Evolutionary conservation across 768 basidiomycete species (phyloP).

Genomic region (Rhodotorula kratochvilovae): DNA sequence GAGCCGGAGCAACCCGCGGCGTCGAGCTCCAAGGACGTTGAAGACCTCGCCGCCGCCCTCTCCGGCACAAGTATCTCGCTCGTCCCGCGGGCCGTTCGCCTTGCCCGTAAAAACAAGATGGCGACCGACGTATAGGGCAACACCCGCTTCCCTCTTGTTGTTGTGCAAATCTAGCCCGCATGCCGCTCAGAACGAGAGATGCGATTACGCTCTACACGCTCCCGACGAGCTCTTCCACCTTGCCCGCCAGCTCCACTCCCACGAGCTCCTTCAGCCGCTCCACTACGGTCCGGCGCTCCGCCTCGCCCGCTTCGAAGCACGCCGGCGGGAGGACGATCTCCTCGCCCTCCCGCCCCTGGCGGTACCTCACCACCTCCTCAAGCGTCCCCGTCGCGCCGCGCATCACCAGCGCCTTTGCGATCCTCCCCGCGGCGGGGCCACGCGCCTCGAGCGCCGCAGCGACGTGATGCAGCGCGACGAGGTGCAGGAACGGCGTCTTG

Average conservation of each 20-base stretch:
- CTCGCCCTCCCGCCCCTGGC: conserved; percentile 51
- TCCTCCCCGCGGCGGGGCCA: neutral
- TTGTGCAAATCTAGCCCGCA: neutral
- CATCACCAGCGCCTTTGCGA: conserved; percentile 50
- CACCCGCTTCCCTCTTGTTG: neutral
- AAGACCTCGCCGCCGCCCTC: conserved; percentile 10
- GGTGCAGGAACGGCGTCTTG: conserved; percentile 53
- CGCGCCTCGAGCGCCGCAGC: conserved; percentile 47
- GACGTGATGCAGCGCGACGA: conserved; percentile 73
- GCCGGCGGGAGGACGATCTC: conserved; percentile 53
- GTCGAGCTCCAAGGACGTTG: neutral
- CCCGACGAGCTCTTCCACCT: neutral
- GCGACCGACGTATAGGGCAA: neutral
- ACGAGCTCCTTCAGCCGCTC: neutral
- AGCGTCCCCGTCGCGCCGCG: conserved; percentile 56
- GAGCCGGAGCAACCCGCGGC: neutral
- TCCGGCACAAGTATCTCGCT: conserved; percentile 22
- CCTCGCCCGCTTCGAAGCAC: conserved; percentile 52
- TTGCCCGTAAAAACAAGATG: conserved; percentile 12
- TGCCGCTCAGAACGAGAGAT: too few relatives aligned
- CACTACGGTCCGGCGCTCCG: neutral
- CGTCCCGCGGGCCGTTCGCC: conserved; percentile 18
- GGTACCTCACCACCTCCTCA: conserved; percentile 59
- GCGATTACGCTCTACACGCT: neutral
- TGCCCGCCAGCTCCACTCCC: neutral